Percentiles rank a stretch among this genome's conserved stretches.
Conservation (phyloP, 768 basidiomycete species). For the Tephrocybe sp. region DNA sequence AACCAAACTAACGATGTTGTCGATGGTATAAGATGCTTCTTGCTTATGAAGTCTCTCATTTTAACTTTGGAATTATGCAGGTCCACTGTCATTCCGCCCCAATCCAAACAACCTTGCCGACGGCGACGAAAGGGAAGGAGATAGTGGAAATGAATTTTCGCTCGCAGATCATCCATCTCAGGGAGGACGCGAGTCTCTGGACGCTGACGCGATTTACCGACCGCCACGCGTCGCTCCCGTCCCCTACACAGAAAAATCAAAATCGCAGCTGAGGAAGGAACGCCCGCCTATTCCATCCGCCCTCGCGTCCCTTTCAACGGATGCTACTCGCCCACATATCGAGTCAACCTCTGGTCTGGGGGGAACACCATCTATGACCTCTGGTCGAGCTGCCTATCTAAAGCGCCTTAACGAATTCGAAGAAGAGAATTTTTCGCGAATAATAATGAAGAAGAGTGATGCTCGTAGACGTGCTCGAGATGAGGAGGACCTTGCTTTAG, state of each 20-base stretch:
- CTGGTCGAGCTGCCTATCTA: slow-evolving; percentile 75
- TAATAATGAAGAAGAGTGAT: slow-evolving; percentile 90
- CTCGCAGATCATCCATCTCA: background rate
- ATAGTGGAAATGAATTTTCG: slow-evolving; percentile 11
- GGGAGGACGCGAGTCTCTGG: background rate
- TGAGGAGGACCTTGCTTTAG: slow-evolving; percentile 86
- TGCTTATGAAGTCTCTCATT: background rate
- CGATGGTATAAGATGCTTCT: slow-evolving; percentile 50
- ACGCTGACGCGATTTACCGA: slow-evolving; percentile 59
- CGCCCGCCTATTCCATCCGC: slow-evolving; percentile 62
- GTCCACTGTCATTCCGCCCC: slow-evolving; percentile 89
- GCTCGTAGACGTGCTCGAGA: slow-evolving; percentile 67
- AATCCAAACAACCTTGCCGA: slow-evolving; percentile 75
- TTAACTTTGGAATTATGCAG: slow-evolving; percentile 36
- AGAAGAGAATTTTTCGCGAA: slow-evolving; percentile 89
- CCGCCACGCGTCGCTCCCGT: slow-evolving; percentile 89
- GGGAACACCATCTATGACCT: slow-evolving; percentile 50
- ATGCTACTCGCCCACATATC: slow-evolving; percentile 64
- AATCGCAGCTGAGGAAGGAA: slow-evolving; percentile 47
- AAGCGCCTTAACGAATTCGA: slow-evolving; percentile 84
- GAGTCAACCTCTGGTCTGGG: slow-evolving; percentile 78
- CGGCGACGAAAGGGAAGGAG: slow-evolving; percentile 25
- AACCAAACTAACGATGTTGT: slow-evolving; percentile 36
- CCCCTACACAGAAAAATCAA: slow-evolving; percentile 62
- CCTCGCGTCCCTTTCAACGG: slow-evolving; percentile 60